Conservation (phyloP, 2,329 filamentous ascomycete species). For the Exophiala sideris region DNA sequence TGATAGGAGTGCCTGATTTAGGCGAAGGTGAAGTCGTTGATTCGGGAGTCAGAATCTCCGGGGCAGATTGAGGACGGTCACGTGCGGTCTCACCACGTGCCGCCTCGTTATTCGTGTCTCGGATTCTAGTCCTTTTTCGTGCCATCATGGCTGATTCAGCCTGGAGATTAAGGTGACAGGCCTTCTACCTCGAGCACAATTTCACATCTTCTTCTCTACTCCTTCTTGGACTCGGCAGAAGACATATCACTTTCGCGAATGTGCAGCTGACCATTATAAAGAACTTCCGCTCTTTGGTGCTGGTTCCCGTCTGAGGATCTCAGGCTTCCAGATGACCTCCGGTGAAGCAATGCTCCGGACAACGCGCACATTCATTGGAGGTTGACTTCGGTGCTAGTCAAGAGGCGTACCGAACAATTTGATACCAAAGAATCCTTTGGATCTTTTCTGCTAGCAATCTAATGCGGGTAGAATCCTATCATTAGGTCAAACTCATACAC, state of each 20-base stretch:
- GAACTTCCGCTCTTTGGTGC: too few species aligned
- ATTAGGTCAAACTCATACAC: neutral
- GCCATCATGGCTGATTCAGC: slow-evolving; percentile 6
- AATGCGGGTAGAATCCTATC: neutral
- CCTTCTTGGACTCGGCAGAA: neutral
- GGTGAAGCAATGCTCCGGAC: neutral
- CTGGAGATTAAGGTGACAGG: too few species aligned
- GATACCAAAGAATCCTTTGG: too few species aligned
- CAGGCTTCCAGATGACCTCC: neutral
- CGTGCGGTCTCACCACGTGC: neutral
- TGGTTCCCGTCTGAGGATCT: too few species aligned
- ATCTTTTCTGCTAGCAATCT: neutral
- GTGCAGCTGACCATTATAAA: too few species aligned
- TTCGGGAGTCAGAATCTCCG: neutral
- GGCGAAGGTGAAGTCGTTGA: neutral
- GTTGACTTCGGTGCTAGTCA: too few species aligned
- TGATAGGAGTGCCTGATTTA: neutral
- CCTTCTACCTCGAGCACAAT: neutral
- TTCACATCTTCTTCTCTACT: neutral
- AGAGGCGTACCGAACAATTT: too few species aligned
- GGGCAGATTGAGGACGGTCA: neutral
- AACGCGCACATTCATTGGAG: too few species aligned
- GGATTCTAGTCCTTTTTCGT: slow-evolving; percentile 8
- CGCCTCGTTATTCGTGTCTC: neutral
- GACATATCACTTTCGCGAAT: too few species aligned